Evolutionary conservation across 768 basidiomycete genomes (phyloP).

Genomic region (Boletellus ananiceps): DNA sequence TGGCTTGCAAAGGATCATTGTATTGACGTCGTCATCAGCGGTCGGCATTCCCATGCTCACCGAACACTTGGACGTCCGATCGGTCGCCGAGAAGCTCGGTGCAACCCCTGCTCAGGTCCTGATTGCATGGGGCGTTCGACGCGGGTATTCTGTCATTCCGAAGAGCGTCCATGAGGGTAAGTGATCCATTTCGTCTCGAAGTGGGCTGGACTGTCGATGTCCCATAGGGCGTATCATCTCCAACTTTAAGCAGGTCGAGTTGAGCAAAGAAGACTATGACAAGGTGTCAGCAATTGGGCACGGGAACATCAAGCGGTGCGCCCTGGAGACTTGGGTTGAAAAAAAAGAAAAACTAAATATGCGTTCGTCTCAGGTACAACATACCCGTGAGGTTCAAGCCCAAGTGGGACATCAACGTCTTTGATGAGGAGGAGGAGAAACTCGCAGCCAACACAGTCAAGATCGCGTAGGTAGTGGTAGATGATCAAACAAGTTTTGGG

Average conservation of each 20-base stretch:
- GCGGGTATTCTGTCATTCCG: slow-evolving; percentile 81
- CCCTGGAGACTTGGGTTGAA: too few relatives aligned
- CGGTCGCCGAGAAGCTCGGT: slow-evolving; percentile 57
- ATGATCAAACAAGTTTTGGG: too few relatives aligned
- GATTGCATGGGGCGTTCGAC: slow-evolving; percentile 71
- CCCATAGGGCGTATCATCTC: too few relatives aligned
- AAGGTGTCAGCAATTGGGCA: too few relatives aligned
- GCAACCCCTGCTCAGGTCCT: slow-evolving; percentile 79
- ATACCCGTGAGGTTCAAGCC: slow-evolving; percentile 54
- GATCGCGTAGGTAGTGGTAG: slow-evolving; percentile 9
- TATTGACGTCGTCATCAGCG: slow-evolving; percentile 34
- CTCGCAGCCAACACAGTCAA: slow-evolving; percentile 32
- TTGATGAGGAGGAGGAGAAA: slow-evolving; percentile 58
- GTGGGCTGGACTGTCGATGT: too few relatives aligned
- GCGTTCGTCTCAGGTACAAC: slow-evolving; percentile 39
- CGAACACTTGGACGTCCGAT: slow-evolving; percentile 56
- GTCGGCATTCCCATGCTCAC: slow-evolving; percentile 61
- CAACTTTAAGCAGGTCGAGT: slow-evolving; percentile 73
- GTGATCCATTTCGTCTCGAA: slow-evolving; percentile 1
- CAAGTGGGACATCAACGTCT: slow-evolving; percentile 50
- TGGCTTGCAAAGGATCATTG: background rate
- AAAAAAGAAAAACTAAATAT: too few relatives aligned
- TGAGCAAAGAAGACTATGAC: slow-evolving; percentile 43
- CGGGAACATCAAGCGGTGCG: too few relatives aligned
- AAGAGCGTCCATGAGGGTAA: slow-evolving; percentile 67